Percentiles rank a stretch among this genome's conserved stretches.
Evolutionary conservation across 1,139 yeast genomes (phyloP).

Genomic region (Kodamaea sp.): DNA sequence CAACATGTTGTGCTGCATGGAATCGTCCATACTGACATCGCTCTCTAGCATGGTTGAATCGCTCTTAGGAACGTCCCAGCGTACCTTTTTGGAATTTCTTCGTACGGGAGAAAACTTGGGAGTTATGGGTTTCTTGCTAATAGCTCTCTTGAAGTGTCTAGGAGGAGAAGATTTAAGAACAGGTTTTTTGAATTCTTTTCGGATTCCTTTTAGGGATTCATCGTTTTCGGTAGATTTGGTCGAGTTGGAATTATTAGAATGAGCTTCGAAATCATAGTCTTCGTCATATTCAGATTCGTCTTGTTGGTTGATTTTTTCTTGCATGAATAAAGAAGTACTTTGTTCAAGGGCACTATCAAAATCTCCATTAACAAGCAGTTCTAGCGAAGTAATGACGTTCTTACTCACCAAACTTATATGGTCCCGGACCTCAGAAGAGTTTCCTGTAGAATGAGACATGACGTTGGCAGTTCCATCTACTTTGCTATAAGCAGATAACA

Average conservation of each 20-base stretch:
- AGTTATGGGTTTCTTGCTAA: slow-evolving; percentile 18
- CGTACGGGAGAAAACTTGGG: slow-evolving; percentile 17
- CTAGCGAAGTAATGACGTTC: slow-evolving; percentile 16
- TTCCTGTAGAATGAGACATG: not conserved
- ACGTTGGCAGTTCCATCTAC: slow-evolving; percentile 1
- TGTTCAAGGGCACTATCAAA: slow-evolving; percentile 38
- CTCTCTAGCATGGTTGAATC: slow-evolving; percentile 32
- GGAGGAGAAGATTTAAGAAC: slow-evolving; percentile 30
- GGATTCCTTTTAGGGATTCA: slow-evolving; percentile 1
- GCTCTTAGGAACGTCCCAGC: slow-evolving; percentile 38
- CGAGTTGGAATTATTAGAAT: not conserved
- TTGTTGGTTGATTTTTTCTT: slow-evolving; percentile 21
- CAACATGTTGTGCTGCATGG: slow-evolving; percentile 6
- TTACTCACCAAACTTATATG: slow-evolving; percentile 5
- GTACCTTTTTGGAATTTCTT: slow-evolving; percentile 30
- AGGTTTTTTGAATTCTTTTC: slow-evolving; percentile 26
- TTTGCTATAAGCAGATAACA: slow-evolving; percentile 6
- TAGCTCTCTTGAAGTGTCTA: slow-evolving; percentile 21
- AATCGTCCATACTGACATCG: slow-evolving; percentile 27
- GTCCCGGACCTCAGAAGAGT: slow-evolving; percentile 1
- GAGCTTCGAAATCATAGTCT: not conserved
- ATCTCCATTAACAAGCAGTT: slow-evolving; percentile 37
- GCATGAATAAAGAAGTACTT: slow-evolving; percentile 31
- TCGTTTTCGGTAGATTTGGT: not conserved
- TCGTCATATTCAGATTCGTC: slow-evolving; percentile 1